These are phyloP conservation scores for Penicillium frequentans DNA, from an alignment of 2,329 filamentous ascomycete genomes.

Conservation along the genomic window DNA sequence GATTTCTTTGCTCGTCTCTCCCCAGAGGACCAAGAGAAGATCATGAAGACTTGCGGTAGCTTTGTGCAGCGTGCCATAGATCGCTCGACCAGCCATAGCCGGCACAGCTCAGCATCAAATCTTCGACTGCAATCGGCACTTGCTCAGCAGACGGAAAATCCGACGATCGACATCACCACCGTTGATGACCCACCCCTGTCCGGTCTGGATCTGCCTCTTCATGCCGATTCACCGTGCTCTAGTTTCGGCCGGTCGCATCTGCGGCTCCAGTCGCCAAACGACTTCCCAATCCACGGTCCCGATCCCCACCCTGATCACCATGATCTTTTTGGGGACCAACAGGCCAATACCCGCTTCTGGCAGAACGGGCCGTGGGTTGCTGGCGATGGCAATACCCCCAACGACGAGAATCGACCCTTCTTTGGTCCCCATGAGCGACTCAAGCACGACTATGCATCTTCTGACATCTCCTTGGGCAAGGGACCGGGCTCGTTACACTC, in stretches of 20 bases:
- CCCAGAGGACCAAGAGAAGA: conserved; percentile 42
- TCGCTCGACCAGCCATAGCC: conserved; percentile 37
- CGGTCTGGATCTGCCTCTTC: conserved; percentile 39
- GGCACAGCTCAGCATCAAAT: conserved; percentile 38
- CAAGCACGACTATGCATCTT: conserved; percentile 46
- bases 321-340: conserved; percentile 46
- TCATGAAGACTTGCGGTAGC: conserved; percentile 44
- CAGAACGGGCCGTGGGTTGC: conserved; percentile 44
- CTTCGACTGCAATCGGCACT: conserved; percentile 39
- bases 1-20: conserved; percentile 43
- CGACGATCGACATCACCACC: conserved; percentile 44
- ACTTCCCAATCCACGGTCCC: conserved; percentile 39
- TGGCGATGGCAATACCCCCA: conserved; percentile 44
- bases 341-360: conserved; percentile 47
- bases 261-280: conserved; percentile 43
- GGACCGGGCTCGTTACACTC: conserved; percentile 46
- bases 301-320: conserved; percentile 42
- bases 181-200: conserved; percentile 40
- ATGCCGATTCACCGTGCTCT: conserved; percentile 44
- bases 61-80: conserved; percentile 42
- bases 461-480: conserved; percentile 44
- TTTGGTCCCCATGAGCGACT: conserved; percentile 46
- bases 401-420: conserved; percentile 44
- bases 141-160: conserved; percentile 41
- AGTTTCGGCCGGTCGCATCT: conserved; percentile 45